Evolutionary conservation across 495 filamentous ascomycete genomes (phyloP), one percentile per base, ranked within the genome.

Genomic region (Parmelia sp.): DNA sequence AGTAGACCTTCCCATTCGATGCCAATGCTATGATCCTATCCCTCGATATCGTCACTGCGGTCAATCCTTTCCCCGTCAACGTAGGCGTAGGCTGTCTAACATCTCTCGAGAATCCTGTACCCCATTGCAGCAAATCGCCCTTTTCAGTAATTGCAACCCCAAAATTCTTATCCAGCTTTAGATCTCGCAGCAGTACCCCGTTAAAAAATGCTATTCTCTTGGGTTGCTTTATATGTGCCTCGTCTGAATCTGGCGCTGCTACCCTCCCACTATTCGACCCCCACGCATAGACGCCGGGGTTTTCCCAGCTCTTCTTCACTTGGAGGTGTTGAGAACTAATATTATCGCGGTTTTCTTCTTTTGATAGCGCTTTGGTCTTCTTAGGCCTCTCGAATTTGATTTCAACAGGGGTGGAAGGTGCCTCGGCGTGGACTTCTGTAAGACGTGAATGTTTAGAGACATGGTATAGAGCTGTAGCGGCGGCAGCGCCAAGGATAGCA

Each of bases 71-170:
- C 57, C 93, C 94, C 40, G 77, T 85, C 39, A 98, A 72, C 19
- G 93, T 97, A 65, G 79, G 75, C 4, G 79, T 82, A 0, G 94
- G 94, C 6, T 79, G 72, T 51, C 68, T 80, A 39, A 76, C 72
- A 1, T 80, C 76, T 51, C 77, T 76, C 15, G 86, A 88, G 72
- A 86, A 97, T 25, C 80, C 90, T 31, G 78, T 81, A 5, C 94
- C 94, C 94, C 94, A 98, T 74, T 96, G 92, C 21, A 97, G 78
- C 19, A 98, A 76, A 72, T 97, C 89, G 6, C 94, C 94, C 51
- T 87, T 88, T 71, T 96, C 92, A 31, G 84, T 87, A 51, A 97
- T 87, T 5, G 94, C 94, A 19, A 86, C 94, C n/a, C 90, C 94
- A 68, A 92, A 90, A 53, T 87, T 84, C 63, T 85, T 80, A 66